Conservation (phyloP, 2,329 filamentous ascomycete species). For the Trichoderma hamatum region DNA sequence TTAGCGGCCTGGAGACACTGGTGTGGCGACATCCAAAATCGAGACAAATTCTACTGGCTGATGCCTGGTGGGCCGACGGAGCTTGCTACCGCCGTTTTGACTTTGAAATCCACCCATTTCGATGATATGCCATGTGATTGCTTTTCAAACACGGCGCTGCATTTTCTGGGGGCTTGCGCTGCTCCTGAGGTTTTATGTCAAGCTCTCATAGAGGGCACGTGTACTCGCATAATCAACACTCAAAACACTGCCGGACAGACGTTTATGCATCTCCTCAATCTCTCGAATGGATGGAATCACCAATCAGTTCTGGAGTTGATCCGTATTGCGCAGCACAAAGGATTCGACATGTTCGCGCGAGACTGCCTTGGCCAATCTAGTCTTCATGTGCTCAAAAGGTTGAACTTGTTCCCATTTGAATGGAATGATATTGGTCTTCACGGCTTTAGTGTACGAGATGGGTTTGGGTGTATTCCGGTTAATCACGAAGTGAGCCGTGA, state of each 20-base stretch:
- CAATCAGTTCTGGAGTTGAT: constrained; percentile 38
- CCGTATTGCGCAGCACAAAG: constrained; percentile 26
- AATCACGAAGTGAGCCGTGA: neutral
- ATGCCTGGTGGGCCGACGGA: constrained; percentile 30
- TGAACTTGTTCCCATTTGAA: constrained; percentile 36
- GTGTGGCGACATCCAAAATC: neutral
- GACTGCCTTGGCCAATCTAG: constrained; percentile 58
- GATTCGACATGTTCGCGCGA: constrained; percentile 41
- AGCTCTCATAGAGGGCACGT: constrained; percentile 32
- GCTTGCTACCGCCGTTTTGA: constrained; percentile 31
- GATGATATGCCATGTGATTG: constrained; percentile 39
- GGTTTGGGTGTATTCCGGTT: constrained; percentile 46
- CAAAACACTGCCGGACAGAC: constrained; percentile 53
- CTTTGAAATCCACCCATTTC: neutral
- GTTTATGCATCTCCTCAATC: constrained; percentile 50
- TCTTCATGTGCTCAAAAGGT: constrained; percentile 49
- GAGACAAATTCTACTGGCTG: constrained; percentile 32
- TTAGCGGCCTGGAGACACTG: neutral
- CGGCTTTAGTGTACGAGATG: constrained; percentile 49
- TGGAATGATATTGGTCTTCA: constrained; percentile 41
- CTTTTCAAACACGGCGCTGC: constrained; percentile 54
- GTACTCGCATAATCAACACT: constrained; percentile 32
- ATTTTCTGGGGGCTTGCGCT: constrained; percentile 48
- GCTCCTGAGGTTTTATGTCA: constrained; percentile 36
- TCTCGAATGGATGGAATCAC: constrained; percentile 40